Percentiles rank a stretch among this genome's conserved stretches.
Conservation (phyloP, 805 yeast genomes). For the Candida gorgasii region DNA sequence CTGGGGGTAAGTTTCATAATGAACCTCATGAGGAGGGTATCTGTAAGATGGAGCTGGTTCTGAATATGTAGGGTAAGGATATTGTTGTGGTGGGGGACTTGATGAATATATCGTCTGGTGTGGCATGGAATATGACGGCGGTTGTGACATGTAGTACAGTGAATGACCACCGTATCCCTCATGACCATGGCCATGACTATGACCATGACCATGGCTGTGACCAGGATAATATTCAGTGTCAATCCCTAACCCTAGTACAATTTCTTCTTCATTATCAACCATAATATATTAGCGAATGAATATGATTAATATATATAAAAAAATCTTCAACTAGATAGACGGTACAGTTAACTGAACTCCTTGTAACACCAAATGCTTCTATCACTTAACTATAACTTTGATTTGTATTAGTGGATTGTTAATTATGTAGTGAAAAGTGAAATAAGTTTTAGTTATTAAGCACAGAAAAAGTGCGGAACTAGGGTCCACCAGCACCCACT, state of each 20-base stretch:
- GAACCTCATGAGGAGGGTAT: not conserved
- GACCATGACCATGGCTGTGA: not conserved
- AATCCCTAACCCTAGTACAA: slow-evolving; percentile 2
- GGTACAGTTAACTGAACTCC: no score
- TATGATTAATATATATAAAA: not conserved
- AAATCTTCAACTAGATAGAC: not conserved
- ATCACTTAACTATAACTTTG: no score
- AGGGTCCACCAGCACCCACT: not conserved
- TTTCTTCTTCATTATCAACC: slow-evolving; percentile 7
- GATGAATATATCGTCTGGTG: not conserved
- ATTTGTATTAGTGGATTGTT: not conserved
- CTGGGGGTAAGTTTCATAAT: no score
- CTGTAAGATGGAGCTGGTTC: not conserved
- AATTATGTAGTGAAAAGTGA: not conserved
- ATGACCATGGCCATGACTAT: not conserved
- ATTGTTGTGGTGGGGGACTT: not conserved
- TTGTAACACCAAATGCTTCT: no score
- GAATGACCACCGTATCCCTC: no score
- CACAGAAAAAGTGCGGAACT: not conserved
- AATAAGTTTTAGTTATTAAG: not conserved
- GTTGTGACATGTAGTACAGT: not conserved
- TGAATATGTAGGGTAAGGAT: not conserved
- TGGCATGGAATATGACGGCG: not conserved
- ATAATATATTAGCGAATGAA: slow-evolving; percentile 3
- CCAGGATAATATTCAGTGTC: slow-evolving; percentile 1